Evolutionary conservation across 768 basidiomycete genomes (phyloP).

Genomic region (Leccinum incarnatum): DNA sequence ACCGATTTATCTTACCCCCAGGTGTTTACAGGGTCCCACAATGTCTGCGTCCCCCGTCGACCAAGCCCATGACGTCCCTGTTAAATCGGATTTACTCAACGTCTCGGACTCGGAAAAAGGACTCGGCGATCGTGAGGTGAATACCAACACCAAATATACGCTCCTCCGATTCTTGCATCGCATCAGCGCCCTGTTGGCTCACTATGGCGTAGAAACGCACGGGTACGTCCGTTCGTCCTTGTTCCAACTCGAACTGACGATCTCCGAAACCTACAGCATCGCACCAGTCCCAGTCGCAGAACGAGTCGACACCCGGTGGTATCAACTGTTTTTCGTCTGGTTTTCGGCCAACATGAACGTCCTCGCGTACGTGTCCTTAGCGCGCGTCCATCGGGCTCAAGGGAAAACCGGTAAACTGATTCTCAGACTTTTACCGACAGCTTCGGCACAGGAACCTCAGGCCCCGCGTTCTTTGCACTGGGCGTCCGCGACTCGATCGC

Average conservation of each 20-base stretch:
- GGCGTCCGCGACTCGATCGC: constrained; percentile 42
- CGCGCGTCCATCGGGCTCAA: no score
- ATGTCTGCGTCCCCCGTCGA: constrained; percentile 8
- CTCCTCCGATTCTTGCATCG: constrained; percentile 18
- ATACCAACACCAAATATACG: background rate
- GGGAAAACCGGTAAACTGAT: background rate
- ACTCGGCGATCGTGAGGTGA: background rate
- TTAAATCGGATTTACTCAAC: background rate
- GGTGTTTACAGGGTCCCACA: background rate
- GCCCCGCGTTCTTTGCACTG: constrained; percentile 49
- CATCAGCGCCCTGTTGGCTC: constrained; percentile 28
- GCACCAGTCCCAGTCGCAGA: constrained; percentile 36
- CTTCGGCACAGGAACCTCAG: constrained; percentile 48
- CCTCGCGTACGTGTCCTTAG: constrained; percentile 32
- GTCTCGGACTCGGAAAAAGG: constrained; percentile 5
- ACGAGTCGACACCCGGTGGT: constrained; percentile 40
- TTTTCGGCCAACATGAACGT: constrained; percentile 47
- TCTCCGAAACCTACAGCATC: constrained; percentile 27
- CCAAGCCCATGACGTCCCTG: background rate
- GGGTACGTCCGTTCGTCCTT: constrained; percentile 29
- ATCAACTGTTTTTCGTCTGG: constrained; percentile 53
- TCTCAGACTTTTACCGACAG: constrained; percentile 19
- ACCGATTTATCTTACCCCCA: background rate
- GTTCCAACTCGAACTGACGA: background rate
- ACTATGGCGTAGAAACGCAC: constrained; percentile 41